Base-by-base conservation (phyloP, 1,284 basidiomycete species). In the Ceratobasidium sp. region DNA sequence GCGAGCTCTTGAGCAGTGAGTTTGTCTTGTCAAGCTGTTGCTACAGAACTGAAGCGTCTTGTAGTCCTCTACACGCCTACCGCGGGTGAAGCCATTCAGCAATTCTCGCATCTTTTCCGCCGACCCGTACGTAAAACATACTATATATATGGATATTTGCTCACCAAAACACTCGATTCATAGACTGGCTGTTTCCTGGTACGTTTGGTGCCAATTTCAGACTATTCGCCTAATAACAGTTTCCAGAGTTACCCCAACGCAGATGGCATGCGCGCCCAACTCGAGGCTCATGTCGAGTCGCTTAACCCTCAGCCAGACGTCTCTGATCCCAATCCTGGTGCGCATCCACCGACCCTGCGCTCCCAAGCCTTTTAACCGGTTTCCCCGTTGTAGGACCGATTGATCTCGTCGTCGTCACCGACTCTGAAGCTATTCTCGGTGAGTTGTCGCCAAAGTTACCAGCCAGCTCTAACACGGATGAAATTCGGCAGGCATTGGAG, bases 371-470 rank as follows among this genome's bases (percentile, higher is more conserved):
- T 38, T 46, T 59, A 55, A 71, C 41, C 16, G 52, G n/a, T 52
- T 50, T 41, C 65, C 85, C 85, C 16, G 86, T 86, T 57, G 81
- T 87, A 23, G 86, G 86, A 27, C 73, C 73, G 44, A 89, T 94
- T 65, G 88, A 94, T 79, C 86, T 96, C 35, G 87, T 96, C 66
- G 94, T 96, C 46, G 93, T 92, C 76, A 93, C 94, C 0, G 95
- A 96, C 82, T 90, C 92, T 3, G 94, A 95, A 82, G 92, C 93
- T 1, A 95, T 96, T 78, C 86, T 96, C 2, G 94, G 94, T 27
- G 18, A 55, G 8, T 46, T 65, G 41, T 12, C 18, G n/a, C n/a
- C 48, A 46, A 67, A 27, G 27, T 50, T 89, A 94, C 41, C 50
- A 68, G 23, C 27, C 20, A 33, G 27, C 44, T 65, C 50, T 23